Evolutionary conservation across 2,329 filamentous ascomycete species (phyloP).

Genomic region (Scortechinia acanthostroma): DNA sequence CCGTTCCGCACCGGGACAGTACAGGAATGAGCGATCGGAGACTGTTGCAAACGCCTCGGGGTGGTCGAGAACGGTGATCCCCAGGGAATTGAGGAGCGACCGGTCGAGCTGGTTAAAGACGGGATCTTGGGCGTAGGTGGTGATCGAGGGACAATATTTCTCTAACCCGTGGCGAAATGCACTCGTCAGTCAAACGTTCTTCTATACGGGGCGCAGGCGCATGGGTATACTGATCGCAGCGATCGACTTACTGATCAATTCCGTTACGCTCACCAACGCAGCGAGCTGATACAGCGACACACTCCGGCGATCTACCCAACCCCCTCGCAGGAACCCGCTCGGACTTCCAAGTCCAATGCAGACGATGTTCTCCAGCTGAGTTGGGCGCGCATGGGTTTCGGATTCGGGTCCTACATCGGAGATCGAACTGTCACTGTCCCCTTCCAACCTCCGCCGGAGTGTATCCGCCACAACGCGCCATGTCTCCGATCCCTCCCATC

Average conservation of each 20-base stretch:
- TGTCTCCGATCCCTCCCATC: not conserved
- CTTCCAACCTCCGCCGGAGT: no score
- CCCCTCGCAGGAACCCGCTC: constrained; percentile 27
- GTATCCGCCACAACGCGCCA: not conserved
- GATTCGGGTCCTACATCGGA: no score
- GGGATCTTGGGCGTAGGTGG: constrained; percentile 36
- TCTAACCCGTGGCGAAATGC: no score
- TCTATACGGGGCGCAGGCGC: no score
- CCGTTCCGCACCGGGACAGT: constrained; percentile 29
- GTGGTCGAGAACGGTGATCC: constrained; percentile 23
- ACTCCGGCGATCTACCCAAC: constrained; percentile 27
- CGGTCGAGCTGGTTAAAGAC: constrained; percentile 30
- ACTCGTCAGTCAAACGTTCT: no score
- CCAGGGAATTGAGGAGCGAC: constrained; percentile 20
- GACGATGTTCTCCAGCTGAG: constrained; percentile 16
- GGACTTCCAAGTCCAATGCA: constrained; percentile 29
- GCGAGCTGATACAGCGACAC: constrained; percentile 29
- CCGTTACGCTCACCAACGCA: constrained; percentile 13
- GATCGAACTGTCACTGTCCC: no score
- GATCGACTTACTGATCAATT: not conserved
- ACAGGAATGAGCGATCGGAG: constrained; percentile 22
- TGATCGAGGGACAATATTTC: no score
- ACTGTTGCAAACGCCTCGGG: constrained; percentile 26
- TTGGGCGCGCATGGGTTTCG: no score
- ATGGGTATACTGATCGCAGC: no score